Percentiles rank a stretch among this genome's conserved stretches.
Conservation (phyloP, 805 yeast species). For the Starmera pachycereana region DNA sequence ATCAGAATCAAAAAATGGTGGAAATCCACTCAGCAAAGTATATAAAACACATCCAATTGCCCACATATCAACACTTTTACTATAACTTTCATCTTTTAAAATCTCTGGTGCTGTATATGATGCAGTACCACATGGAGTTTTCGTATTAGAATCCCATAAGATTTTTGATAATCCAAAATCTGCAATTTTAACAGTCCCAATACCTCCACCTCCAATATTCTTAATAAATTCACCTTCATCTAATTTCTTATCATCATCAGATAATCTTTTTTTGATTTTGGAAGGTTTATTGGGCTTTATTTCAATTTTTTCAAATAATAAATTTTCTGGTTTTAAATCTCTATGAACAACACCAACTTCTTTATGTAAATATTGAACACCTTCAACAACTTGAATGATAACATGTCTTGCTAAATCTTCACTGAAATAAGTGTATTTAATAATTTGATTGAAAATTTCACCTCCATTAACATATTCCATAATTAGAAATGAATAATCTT, state of each 20-base stretch:
- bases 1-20: conserved; percentile 53
- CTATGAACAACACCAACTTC: conserved; percentile 74
- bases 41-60: conserved; percentile 63
- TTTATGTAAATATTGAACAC: conserved; percentile 60
- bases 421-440: conserved; percentile 53
- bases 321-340: conserved; percentile 75
- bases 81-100: conserved; percentile 46
- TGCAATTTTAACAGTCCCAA: conserved; percentile 55
- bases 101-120: conserved; percentile 73
- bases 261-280: conserved; percentile 36
- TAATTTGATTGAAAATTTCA: conserved; percentile 61
- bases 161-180: conserved; percentile 64
- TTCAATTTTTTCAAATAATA: conserved; percentile 53
- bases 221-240: conserved; percentile 84
- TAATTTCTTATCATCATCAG: conserved; percentile 61
- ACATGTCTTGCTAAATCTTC: conserved; percentile 59
- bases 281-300: conserved; percentile 28
- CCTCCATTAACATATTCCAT: conserved; percentile 74
- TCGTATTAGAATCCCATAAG: conserved; percentile 43
- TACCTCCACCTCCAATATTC: conserved; percentile 77
- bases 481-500: conserved; percentile 51
- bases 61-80: conserved; percentile 66
- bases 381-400: conserved; percentile 51
- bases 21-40: conserved; percentile 62
- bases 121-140: conserved; percentile 70